A percentile compares a stretch with the other conserved stretches of the same genome.
These are phyloP conservation scores for Trichoderma atrobrunneum DNA, from an alignment of 2,329 filamentous ascomycete species.

Conservation along the genomic window DNA sequence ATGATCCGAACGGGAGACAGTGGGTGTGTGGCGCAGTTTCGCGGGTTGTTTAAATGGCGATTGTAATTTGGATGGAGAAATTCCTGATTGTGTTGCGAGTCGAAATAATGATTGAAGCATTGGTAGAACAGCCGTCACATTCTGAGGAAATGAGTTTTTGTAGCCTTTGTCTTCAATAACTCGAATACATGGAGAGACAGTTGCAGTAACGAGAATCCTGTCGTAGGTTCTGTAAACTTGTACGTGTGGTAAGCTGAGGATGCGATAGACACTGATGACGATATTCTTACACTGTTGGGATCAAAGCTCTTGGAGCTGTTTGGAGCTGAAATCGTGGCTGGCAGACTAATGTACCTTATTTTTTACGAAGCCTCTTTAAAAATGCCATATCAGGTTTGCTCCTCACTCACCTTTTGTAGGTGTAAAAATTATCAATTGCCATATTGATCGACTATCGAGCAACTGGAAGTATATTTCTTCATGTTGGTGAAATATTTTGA, in stretches of 20 bases:
- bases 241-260: not conserved
- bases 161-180: not conserved
- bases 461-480: not conserved
- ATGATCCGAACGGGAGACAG: not conserved
- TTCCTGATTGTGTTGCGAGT: not conserved
- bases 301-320: not conserved
- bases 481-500: not conserved
- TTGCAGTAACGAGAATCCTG: accelerated
- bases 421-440: not conserved
- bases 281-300: not conserved
- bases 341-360: not conserved
- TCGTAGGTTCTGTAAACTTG: not conserved
- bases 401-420: not conserved
- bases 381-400: not conserved
- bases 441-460: not conserved
- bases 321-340: constrained; percentile 12
- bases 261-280: not conserved
- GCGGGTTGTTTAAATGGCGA: not conserved
- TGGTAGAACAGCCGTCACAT: not conserved
- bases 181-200: too few species aligned
- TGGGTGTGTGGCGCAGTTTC: not conserved
- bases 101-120: not conserved
- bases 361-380: not conserved
- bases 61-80: not conserved
- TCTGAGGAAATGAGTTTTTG: not conserved